These are phyloP conservation scores for Mixia osmundae DNA, from an alignment of 1,284 basidiomycete species.

Conservation along the genomic window DNA sequence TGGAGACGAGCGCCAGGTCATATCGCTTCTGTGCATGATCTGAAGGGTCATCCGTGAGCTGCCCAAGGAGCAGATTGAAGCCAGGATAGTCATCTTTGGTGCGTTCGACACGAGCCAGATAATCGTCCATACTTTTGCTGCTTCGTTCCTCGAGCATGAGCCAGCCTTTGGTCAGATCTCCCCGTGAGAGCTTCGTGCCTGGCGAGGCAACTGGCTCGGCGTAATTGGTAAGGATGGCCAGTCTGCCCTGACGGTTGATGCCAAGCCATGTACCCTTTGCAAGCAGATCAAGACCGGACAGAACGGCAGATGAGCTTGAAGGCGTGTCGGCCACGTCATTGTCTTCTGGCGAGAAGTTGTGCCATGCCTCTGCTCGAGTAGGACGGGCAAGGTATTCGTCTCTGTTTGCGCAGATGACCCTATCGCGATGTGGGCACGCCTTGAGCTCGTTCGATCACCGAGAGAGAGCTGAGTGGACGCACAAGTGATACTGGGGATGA, in stretches of 20 bases:
- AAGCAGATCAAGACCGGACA: neutral
- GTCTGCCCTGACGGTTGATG: neutral
- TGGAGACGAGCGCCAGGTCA: neutral
- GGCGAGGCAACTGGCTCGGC: neutral
- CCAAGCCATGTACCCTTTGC: conserved; percentile 1
- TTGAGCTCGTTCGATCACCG: neutral
- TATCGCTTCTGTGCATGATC: too few relatives aligned
- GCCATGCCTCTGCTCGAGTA: neutral
- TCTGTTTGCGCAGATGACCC: too few relatives aligned
- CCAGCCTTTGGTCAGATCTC: neutral
- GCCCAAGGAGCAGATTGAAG: conserved; percentile 1
- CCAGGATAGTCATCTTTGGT: conserved; percentile 1
- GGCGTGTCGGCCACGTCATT: too few relatives aligned
- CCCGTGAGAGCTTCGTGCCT: neutral
- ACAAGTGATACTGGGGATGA: neutral
- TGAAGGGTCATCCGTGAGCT: neutral
- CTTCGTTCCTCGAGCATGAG: neutral
- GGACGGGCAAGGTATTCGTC: neutral
- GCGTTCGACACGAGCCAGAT: neutral
- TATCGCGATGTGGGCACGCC: neutral
- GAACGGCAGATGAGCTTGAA: neutral
- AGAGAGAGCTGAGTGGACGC: neutral
- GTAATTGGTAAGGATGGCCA: conserved; percentile 1
- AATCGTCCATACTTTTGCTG: neutral
- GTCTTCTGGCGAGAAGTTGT: too few relatives aligned